A percentile compares a stretch with the other conserved stretches of the same genome.
These are phyloP conservation scores for Xanthoceras sorbifolium DNA, from an alignment of 345 rosid species.

Conservation along the genomic window DNA sequence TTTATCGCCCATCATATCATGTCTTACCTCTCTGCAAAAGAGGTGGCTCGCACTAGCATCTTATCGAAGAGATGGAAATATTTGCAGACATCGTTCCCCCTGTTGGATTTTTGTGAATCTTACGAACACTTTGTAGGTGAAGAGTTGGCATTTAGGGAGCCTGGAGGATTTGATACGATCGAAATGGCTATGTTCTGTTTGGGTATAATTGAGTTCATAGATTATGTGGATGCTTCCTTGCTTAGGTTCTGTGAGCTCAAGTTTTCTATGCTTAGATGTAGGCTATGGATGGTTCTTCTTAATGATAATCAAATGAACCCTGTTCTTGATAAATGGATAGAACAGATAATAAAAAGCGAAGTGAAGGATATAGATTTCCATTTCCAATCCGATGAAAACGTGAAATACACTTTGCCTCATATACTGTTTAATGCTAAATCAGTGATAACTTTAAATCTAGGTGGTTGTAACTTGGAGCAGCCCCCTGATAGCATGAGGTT, in stretches of 20 bases:
- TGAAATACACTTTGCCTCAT: not conserved
- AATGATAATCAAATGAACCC: not conserved
- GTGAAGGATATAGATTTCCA: not conserved
- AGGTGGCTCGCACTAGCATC: not conserved
- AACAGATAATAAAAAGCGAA: not conserved
- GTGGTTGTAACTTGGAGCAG: not conserved
- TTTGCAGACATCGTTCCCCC: not conserved
- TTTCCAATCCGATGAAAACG: not conserved
- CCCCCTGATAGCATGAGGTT: not conserved
- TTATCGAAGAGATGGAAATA: constrained; percentile 1
- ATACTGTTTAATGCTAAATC: not conserved
- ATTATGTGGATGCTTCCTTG: not conserved
- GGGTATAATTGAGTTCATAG: not conserved
- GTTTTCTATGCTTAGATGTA: not conserved
- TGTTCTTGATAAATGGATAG: not conserved
- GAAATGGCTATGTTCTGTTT: too few relatives aligned
- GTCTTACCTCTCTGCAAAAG: not conserved
- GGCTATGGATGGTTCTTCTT: not conserved
- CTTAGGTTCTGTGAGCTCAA: not conserved
- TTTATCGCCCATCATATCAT: not conserved
- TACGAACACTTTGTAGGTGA: not conserved
- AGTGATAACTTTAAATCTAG: not conserved
- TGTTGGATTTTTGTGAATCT: not conserved
- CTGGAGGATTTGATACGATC: not conserved
- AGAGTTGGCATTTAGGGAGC: not conserved